Evolutionary conservation across 257 asterid genomes (phyloP).

Genomic region (Nicotiana otophora): DNA sequence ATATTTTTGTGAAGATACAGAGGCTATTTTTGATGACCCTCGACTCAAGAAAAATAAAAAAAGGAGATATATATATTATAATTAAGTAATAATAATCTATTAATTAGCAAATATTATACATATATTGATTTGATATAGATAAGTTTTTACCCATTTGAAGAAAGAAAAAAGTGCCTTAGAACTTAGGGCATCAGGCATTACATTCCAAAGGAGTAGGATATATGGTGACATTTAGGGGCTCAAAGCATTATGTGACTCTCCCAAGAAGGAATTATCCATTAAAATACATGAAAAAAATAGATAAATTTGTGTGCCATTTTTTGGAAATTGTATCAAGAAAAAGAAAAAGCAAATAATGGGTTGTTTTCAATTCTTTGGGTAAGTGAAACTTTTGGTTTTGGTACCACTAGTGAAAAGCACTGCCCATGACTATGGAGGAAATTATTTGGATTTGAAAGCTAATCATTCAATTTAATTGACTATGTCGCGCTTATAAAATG

Average conservation of each 20-base stretch:
- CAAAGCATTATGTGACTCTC: slow-evolving; percentile 39
- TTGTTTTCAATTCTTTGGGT: slow-evolving; percentile 13
- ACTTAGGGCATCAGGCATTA: slow-evolving; percentile 28
- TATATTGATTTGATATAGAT: no score
- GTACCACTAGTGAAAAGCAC: neutral
- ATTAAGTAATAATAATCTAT: no score
- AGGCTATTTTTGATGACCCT: no score
- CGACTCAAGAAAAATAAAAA: no score
- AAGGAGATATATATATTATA: no score
- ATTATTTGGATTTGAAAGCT: neutral
- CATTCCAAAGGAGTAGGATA: slow-evolving; percentile 6
- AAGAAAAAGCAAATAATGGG: neutral
- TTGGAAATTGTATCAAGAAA: neutral
- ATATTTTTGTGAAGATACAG: no score
- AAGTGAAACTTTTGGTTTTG: neutral
- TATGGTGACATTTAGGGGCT: slow-evolving; percentile 49
- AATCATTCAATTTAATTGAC: neutral
- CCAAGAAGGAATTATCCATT: slow-evolving; percentile 32
- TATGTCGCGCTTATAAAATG: neutral
- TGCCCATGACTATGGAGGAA: neutral
- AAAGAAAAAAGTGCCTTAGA: slow-evolving; percentile 13
- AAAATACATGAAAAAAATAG: neutral
- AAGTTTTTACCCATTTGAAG: no score
- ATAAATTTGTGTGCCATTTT: neutral
- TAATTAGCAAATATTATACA: no score